Conservation (phyloP, 768 basidiomycete species). For the Kockovaella imperatae region DNA sequence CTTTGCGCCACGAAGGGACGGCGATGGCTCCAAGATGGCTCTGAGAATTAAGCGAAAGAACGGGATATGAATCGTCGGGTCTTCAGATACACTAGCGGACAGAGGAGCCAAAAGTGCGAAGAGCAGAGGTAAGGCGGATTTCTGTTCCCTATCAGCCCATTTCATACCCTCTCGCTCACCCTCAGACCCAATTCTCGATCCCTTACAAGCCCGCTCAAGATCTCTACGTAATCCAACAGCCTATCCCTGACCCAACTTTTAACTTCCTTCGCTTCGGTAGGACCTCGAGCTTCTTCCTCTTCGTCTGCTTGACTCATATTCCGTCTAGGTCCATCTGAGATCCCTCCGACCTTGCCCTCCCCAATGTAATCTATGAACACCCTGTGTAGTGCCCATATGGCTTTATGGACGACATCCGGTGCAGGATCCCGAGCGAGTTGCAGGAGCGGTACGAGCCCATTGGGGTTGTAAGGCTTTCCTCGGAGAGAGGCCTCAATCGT, state of each 20-base stretch:
- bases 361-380: constrained; percentile 61
- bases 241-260: constrained; percentile 70
- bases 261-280: constrained; percentile 49
- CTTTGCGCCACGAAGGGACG: constrained; percentile 32
- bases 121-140: constrained; percentile 28
- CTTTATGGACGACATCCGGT: constrained; percentile 60
- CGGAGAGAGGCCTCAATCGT: constrained; percentile 53
- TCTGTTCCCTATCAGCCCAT: constrained; percentile 9
- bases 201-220: constrained; percentile 62
- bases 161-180: constrained; percentile 2
- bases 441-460: constrained; percentile 66
- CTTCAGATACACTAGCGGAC: constrained; percentile 17
- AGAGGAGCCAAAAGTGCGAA: constrained; percentile 30
- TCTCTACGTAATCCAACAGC: constrained; percentile 61
- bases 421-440: constrained; percentile 50
- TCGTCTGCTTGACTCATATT: constrained; percentile 29
- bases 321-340: neutral
- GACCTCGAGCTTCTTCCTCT: too few species aligned
- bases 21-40: constrained; percentile 15
- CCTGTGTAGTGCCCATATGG: constrained; percentile 73
- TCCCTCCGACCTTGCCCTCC: constrained; percentile 51
- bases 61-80: constrained; percentile 27
- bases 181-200: constrained; percentile 68
- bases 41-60: constrained; percentile 24
- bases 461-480: constrained; percentile 57